Evolutionary conservation across 2,329 filamentous ascomycete genomes (phyloP), one percentile per base, ranked within the genome.

Genomic region (Pseudogymnoascus sp.): DNA sequence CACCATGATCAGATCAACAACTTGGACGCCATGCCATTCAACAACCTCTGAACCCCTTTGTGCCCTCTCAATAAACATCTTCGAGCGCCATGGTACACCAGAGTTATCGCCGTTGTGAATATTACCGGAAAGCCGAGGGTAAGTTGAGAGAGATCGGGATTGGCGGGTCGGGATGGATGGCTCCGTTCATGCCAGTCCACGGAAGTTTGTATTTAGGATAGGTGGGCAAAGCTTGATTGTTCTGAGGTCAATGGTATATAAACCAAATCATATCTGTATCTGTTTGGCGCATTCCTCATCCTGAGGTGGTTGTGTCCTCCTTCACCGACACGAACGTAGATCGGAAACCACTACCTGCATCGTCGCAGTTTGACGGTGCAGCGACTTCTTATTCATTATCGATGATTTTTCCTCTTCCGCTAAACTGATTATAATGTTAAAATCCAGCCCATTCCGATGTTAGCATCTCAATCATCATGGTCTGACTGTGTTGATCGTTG

Each of bases 401-500:
- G 48, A 13, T 21, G 15, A 35, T 21, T 55, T 29, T 21, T 55
- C n/a, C 9, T 55, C 9, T 55, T 31, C n/a, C n/a, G 13, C 6
- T 35, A 21, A 33, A 55, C 12, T 5, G 48, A 35, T 35, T 21
- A 55, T 33, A 17, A 21, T 5, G n/a, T 55, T n/a, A 17, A 33
- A 6, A 35, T 4, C 25, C 29, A 35, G n/a, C 48, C 33, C 15
- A 55, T 33, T 17, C 9, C 4, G 15, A 55, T 55, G 29, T 55
- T 33, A 55, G 29, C 27, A 55, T 6, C 44, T 33, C 44, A 31
- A 31, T 17, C 44, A 51, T 55, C 27, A 31, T 55, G 12, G 27
- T 55, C 48, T 8, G 48, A 33, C 48, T 55, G 35, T 55, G 48
- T 35, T 55, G 48, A 55, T 55, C 35, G 48, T 55, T 55, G 48